Percentiles rank a stretch among this genome's conserved stretches.
Evolutionary conservation across 2,329 filamentous ascomycete species (phyloP).

Genomic region (Clarireedia hainanense): DNA sequence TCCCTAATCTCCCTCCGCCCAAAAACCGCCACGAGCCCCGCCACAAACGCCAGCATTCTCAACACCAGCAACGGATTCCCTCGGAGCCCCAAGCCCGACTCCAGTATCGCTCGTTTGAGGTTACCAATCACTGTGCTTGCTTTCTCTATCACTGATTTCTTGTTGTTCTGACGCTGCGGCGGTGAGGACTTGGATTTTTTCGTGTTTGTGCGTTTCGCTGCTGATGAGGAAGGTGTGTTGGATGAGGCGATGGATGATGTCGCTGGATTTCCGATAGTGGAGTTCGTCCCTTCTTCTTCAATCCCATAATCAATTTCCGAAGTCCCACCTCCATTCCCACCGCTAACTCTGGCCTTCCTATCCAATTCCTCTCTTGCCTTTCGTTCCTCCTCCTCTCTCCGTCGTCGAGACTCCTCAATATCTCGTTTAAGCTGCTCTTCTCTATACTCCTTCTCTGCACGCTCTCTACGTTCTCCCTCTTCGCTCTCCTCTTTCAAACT

Average conservation of each 20-base stretch:
- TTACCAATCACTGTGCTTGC: conserved; percentile 42
- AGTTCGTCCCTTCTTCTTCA: conserved; percentile 32
- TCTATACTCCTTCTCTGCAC: conserved; percentile 46
- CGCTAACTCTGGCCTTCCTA: conserved; percentile 46
- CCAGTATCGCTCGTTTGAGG: conserved; percentile 43
- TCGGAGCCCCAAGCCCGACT: conserved; percentile 42
- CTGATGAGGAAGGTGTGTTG: conserved; percentile 28
- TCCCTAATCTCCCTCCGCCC: conserved; percentile 69
- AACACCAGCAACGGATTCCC: conserved; percentile 50
- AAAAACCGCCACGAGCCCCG: conserved; percentile 70
- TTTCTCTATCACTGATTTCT: not conserved
- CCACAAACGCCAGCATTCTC: conserved; percentile 66
- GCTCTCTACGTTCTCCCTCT: conserved; percentile 56
- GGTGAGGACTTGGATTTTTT: not conserved
- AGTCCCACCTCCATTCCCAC: conserved; percentile 30
- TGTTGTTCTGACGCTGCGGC: too few species aligned
- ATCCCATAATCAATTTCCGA: conserved; percentile 65
- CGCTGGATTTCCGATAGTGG: not conserved
- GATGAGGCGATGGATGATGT: conserved; percentile 8
- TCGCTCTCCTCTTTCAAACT: conserved; percentile 77
- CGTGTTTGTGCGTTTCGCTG: conserved; percentile 13
- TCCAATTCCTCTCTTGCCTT: conserved; percentile 37
- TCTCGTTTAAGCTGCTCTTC: conserved; percentile 50
- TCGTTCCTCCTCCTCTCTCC: conserved; percentile 53
- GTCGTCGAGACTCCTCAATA: conserved; percentile 47